Percentiles rank a stretch among this genome's conserved stretches.
These are phyloP conservation scores for Cupressus sempervirens DNA, from an alignment of 75 land plant species.

Conservation along the genomic window DNA sequence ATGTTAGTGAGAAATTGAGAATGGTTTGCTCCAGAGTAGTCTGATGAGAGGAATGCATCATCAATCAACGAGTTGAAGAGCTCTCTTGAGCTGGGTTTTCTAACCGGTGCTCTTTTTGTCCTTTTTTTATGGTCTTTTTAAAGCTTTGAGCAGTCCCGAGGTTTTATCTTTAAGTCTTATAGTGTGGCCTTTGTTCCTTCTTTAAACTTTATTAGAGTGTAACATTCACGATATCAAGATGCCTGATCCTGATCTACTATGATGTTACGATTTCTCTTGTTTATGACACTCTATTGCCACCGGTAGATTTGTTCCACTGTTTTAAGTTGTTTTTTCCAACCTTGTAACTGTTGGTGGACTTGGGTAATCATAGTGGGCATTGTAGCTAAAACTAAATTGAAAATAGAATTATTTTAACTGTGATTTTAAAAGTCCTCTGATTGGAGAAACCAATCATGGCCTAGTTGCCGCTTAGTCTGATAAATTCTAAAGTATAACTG, in stretches of 20 bases:
- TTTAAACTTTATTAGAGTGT: neutral
- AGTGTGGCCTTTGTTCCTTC: neutral
- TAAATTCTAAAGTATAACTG: neutral
- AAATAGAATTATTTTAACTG: neutral
- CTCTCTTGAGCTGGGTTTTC: neutral
- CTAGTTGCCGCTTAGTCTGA: neutral
- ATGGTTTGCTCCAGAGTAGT: neutral
- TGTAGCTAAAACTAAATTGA: neutral
- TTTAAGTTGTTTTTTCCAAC: neutral
- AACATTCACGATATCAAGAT: neutral
- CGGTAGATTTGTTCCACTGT: neutral
- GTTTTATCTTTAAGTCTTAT: neutral
- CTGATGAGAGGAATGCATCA: neutral
- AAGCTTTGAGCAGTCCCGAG: neutral
- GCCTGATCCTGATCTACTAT: neutral
- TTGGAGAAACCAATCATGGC: neutral
- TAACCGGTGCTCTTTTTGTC: neutral
- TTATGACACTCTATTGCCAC: neutral
- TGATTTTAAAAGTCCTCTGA: neutral
- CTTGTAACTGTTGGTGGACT: neutral
- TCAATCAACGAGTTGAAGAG: neutral
- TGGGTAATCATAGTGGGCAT: neutral
- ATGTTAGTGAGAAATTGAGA: neutral
- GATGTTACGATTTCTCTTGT: neutral
- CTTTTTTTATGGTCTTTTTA: neutral